These are phyloP conservation scores for Eudorina sp. DNA, from an alignment of 139 green algal genomes.

Conservation along the genomic window DNA sequence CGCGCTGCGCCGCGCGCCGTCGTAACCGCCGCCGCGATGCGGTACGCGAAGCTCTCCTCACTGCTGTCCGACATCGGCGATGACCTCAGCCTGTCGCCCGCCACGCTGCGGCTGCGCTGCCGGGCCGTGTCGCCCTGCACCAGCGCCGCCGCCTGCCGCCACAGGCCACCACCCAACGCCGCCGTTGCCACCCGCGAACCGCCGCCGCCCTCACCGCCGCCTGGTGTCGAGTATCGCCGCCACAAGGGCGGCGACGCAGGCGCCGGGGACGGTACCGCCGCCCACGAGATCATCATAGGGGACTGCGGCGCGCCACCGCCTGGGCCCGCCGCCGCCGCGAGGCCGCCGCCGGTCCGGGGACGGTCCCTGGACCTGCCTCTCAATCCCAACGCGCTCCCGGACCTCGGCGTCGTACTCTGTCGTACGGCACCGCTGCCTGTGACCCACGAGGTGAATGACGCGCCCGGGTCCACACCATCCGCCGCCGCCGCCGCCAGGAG, in stretches of 20 bases:
- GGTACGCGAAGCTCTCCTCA: background rate
- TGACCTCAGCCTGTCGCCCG: background rate
- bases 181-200: background rate
- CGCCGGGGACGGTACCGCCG: no score
- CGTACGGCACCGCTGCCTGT: background rate
- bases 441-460: background rate
- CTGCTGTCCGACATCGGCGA: slow-evolving; percentile 3
- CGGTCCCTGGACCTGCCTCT: no score
- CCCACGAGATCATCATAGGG: background rate
- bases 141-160: background rate
- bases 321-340: background rate
- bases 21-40: background rate
- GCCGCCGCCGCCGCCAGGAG: background rate
- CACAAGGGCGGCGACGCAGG: background rate
- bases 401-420: no score
- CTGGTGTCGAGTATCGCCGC: background rate
- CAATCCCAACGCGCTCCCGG: no score
- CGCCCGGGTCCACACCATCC: background rate
- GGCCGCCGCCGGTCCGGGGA: background rate
- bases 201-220: background rate
- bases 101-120: background rate
- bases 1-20: background rate
- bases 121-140: background rate
- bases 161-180: background rate
- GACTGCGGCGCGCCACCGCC: background rate